Base-by-base conservation (phyloP, 2,329 filamentous ascomycete species). In the Aureobasidium lini region DNA sequence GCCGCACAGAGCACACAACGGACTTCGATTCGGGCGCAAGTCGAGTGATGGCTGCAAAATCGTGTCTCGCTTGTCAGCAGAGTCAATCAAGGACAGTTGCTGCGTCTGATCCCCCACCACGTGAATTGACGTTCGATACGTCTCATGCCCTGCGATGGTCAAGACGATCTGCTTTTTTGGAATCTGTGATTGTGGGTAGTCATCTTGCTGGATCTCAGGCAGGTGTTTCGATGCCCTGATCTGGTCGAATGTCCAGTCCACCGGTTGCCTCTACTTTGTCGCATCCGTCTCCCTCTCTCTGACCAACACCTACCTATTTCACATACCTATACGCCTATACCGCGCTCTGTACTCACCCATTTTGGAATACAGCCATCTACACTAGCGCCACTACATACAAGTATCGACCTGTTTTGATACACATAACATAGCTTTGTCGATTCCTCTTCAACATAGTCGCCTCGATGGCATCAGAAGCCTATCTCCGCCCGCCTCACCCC, bases 401-500 rank as follows among this genome's bases (percentile, higher is more conserved):
- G 23, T 42, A 40, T 8, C 9, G 18, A 11, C 15, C n/a, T 8
- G 18, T 15, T 48, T 15, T 23, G 16, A 49, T 4, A 13, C 9
- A 16, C 39, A 42, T 11, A 9, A 44, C 36, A 34, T 13, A 23
- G 23, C 15, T 29, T 9, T 29, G n/a, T 44, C 52, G 23, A 46
- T 31, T 7, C 39, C 3, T 7, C 28, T 4, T 43, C 31, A n/a
- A 10, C 34, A 40, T 43, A 10, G 15, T 15, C 36, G 42, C 54
- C 34, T 9, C 4, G 31, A 59, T 59, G 56, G 46, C 44, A 34
- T 59, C 47, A 18, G 34, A 34, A 28, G 23, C 32, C 7, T 46
- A 49, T 28, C 28, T 50, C 6, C 40, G 58, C 42, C 44, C 47
- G 7, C 58, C 40, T n/a, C 72, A 75, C 48, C 73, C 73, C 16